Evolutionary conservation across 352 stramenopile genomes (phyloP).

Genomic region (Peronospora belbahrii): DNA sequence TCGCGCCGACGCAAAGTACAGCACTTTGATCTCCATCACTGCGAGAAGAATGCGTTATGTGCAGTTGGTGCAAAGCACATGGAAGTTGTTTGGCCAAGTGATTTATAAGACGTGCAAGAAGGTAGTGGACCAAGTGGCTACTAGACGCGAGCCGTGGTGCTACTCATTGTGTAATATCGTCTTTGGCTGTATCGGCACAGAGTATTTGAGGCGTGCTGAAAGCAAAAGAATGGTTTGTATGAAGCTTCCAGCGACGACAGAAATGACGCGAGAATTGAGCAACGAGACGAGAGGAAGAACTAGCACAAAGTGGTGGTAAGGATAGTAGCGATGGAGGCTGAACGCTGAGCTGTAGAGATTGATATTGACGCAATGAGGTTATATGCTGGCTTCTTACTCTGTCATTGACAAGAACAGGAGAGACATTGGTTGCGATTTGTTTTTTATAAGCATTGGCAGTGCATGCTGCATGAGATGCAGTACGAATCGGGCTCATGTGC

Average conservation of each 20-base stretch:
- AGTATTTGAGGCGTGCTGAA: no score
- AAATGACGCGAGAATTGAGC: conserved; percentile 39
- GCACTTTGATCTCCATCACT: conserved; percentile 53
- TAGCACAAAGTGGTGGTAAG: conserved; percentile 31
- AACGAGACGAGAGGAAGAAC: conserved; percentile 47
- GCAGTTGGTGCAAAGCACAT: conserved; percentile 6
- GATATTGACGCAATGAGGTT: conserved; percentile 10
- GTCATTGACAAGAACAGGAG: not conserved
- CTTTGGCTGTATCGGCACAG: conserved; percentile 17
- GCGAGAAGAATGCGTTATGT: not conserved
- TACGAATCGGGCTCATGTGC: conserved; percentile 7
- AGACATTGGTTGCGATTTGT: not conserved
- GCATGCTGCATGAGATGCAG: conserved; percentile 12
- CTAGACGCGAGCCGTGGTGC: conserved; percentile 52
- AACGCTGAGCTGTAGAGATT: conserved; percentile 1
- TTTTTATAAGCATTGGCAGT: conserved; percentile 19
- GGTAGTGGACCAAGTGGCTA: not conserved
- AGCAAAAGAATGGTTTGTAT: not conserved
- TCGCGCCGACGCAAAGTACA: conserved; percentile 75
- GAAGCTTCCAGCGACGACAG: conserved; percentile 41
- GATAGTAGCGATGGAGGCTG: conserved; percentile 10
- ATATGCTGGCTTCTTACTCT: conserved; percentile 10
- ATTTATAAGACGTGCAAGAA: conserved; percentile 31
- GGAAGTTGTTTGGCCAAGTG: not conserved
- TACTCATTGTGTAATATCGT: conserved; percentile 60